Conservation (phyloP, 371 early-diverging fungal species). For the Thermomucor indicae-seudaticae region DNA sequence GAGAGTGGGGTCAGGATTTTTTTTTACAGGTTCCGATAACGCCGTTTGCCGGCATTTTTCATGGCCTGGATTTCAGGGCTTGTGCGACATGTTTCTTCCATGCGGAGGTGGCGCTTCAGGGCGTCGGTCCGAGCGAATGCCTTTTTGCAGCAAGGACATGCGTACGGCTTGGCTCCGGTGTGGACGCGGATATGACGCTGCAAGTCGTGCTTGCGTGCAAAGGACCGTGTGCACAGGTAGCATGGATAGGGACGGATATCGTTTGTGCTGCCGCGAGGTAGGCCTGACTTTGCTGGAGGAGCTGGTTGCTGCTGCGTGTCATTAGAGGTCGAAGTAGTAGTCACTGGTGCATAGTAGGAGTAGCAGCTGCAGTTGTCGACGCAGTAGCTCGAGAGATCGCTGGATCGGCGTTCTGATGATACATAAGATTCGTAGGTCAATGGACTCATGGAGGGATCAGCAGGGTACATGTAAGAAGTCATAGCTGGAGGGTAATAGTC, state of each 20-base stretch:
- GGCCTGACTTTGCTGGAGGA: not conserved
- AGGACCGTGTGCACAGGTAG: slow-evolving; percentile 22
- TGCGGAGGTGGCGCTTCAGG: slow-evolving; percentile 55
- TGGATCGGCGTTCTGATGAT: not conserved
- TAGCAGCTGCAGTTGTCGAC: not conserved
- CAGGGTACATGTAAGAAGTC: not conserved
- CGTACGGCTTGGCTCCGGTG: slow-evolving; percentile 62
- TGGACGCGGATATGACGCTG: slow-evolving; percentile 51
- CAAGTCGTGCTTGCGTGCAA: slow-evolving; percentile 46
- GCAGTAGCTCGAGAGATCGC: not conserved
- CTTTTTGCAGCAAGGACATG: slow-evolving; percentile 54
- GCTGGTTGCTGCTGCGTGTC: not conserved
- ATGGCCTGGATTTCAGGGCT: slow-evolving; percentile 44
- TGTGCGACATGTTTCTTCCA: slow-evolving; percentile 45
- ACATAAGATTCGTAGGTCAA: too few relatives aligned
- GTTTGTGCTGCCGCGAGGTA: not conserved
- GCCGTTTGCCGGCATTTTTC: slow-evolving; percentile 28
- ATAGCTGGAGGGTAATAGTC: not conserved
- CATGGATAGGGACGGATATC: slow-evolving; percentile 20
- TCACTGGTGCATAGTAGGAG: not conserved
- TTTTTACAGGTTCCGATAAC: slow-evolving; percentile 26
- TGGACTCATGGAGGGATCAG: too few relatives aligned
- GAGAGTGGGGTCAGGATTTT: not conserved
- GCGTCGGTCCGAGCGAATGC: slow-evolving; percentile 67
- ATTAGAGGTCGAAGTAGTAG: not conserved